Evolutionary conservation across 441 rosid genomes (phyloP), one percentile per base, ranked within the genome.

Genomic region (Populus hybrid): DNA sequence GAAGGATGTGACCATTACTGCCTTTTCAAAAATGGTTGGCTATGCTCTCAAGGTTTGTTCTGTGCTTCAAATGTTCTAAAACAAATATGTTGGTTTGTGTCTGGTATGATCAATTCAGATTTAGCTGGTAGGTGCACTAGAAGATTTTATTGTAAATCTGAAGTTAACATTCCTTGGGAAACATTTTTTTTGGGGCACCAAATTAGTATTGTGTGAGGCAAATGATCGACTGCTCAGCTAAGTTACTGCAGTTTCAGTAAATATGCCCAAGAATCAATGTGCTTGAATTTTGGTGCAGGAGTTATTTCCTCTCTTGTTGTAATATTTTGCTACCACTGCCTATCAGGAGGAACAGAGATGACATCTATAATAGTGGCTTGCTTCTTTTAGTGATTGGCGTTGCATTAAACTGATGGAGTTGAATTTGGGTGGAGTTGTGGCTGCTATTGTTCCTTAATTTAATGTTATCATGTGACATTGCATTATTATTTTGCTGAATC

Each of bases 1-100:
- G 76, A 94, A 89, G 75, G 99, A 95, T 86, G 94, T 95, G 80
- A 95, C 99, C 0, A 91, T 95, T 72, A 83, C 90, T 69, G 91
- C 97, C 74, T 93, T 90, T 86, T 93, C 97, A 11, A 95, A 90
- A 85, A 92, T 93, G 94, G 99, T 95, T 79, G 95, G 96, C 83
- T 81, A 78, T 78, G 90, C 94, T 57, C 97, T 95, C 74, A 82
- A 90, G 99, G 99, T 95, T 80, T 73, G 94, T 83, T 75, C 63
- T 11, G 2, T 64, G 23, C 59, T 76, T 67, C 36, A 50, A 46
- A 38, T 69, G 10, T 38, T 57, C 21, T 23, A 69, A 24, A 35
- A 32, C 26, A 63, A 59, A 36, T 69, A 26, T 32, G 6, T 14
- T 59, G 26, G 16, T 64, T 28, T 24, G 38, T 14, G 54, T 72